A percentile compares a stretch with the other conserved stretches of the same genome.
These are phyloP conservation scores for Phlebiopsis gigantea DNA, from an alignment of 768 basidiomycete species.

Conservation along the genomic window DNA sequence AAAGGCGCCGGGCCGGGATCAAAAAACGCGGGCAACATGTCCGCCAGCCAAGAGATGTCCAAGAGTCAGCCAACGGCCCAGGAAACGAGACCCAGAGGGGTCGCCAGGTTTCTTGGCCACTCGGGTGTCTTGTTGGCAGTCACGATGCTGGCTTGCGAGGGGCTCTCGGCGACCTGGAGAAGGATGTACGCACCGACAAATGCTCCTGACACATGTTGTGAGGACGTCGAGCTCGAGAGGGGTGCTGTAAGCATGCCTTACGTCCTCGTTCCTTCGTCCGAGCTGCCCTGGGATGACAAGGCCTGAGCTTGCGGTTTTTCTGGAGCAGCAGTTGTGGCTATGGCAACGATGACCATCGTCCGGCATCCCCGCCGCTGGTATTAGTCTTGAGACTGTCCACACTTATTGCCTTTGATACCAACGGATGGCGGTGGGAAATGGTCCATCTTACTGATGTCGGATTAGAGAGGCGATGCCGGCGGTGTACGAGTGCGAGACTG, in stretches of 20 bases:
- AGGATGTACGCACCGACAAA: not conserved
- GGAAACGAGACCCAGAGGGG: not conserved
- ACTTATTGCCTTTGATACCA: not conserved
- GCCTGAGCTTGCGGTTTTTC: not conserved
- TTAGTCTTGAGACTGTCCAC: not conserved
- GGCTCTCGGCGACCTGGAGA: not conserved
- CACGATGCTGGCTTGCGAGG: not conserved
- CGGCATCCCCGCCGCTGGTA: not conserved
- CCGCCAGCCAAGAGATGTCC: not conserved
- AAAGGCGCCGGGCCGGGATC: not conserved
- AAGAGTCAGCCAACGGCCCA: no score
- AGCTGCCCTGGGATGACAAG: not conserved
- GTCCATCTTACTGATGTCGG: not conserved
- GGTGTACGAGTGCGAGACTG: not conserved
- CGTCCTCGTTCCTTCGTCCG: not conserved
- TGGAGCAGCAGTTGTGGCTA: not conserved
- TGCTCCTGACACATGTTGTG: not conserved
- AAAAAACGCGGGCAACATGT: not conserved
- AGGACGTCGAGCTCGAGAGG: not conserved
- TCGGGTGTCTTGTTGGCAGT: not conserved
- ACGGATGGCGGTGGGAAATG: not conserved
- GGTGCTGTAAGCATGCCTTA: not conserved
- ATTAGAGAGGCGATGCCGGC: not conserved
- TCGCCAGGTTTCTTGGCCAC: not conserved
- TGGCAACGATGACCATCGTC: not conserved